These are phyloP conservation scores for Globisporangium emineosum DNA, from an alignment of 352 stramenopile genomes.

Conservation along the genomic window DNA sequence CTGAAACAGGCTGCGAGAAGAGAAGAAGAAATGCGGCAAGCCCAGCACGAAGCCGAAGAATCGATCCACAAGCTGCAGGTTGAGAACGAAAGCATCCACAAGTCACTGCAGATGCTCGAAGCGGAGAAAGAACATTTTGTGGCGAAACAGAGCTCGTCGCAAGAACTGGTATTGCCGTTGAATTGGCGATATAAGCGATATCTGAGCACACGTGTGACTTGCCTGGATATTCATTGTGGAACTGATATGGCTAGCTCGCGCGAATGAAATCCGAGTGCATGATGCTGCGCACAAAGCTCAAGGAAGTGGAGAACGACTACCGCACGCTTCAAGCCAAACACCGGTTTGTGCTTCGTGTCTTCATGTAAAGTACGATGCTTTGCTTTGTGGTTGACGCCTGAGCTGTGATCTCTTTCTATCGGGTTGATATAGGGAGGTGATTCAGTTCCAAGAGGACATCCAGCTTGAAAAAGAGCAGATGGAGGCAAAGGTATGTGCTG, in stretches of 20 bases:
- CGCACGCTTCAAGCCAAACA: slow-evolving; percentile 69
- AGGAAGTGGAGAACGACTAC: slow-evolving; percentile 79
- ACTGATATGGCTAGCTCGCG: slow-evolving; percentile 29
- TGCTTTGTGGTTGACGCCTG: not conserved
- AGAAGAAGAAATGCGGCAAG: slow-evolving; percentile 40
- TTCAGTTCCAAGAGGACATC: slow-evolving; percentile 70
- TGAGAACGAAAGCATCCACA: slow-evolving; percentile 43
- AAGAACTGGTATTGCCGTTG: slow-evolving; percentile 47
- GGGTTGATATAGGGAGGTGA: slow-evolving; percentile 28
- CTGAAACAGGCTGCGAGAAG: slow-evolving; percentile 34
- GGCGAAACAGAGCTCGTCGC: slow-evolving; percentile 47
- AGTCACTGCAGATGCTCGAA: slow-evolving; percentile 47
- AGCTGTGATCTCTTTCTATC: not conserved
- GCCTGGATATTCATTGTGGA: not conserved
- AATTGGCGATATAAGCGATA: not conserved
- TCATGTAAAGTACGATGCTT: not conserved
- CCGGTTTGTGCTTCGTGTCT: slow-evolving; percentile 27
- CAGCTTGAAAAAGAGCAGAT: slow-evolving; percentile 66
- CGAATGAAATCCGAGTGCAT: slow-evolving; percentile 71
- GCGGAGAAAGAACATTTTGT: slow-evolving; percentile 46
- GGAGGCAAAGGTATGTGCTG: slow-evolving; percentile 51
- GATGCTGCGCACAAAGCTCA: slow-evolving; percentile 61
- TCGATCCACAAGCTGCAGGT: slow-evolving; percentile 42
- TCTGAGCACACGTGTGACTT: not conserved
- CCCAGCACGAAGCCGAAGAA: slow-evolving; percentile 45